Percentiles rank a stretch among this genome's conserved stretches.
These are phyloP conservation scores for Mycosphaerella sp. DNA, from an alignment of 2,329 filamentous ascomycete genomes.

Conservation along the genomic window DNA sequence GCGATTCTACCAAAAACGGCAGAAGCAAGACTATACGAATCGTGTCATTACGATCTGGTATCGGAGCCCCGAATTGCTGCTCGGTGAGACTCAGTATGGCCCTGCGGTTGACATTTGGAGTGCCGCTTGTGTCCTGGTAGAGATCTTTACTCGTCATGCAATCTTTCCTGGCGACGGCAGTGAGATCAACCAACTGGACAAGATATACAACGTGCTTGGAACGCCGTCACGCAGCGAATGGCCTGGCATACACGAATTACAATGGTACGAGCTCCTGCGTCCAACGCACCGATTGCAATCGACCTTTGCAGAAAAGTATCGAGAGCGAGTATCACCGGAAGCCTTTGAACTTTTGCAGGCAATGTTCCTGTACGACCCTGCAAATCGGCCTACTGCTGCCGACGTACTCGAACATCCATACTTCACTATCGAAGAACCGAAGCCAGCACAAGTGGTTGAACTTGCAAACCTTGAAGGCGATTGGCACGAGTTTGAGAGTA, in stretches of 20 bases:
- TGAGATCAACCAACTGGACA: slow-evolving; percentile 93
- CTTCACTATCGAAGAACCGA: slow-evolving; percentile 75
- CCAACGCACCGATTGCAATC: slow-evolving; percentile 66
- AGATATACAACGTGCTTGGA: slow-evolving; percentile 88
- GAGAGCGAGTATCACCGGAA: slow-evolving; percentile 65
- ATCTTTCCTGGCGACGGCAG: slow-evolving; percentile 94
- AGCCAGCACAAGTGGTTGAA: slow-evolving; percentile 71
- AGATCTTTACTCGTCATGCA: slow-evolving; percentile 89
- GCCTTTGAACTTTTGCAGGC: slow-evolving; percentile 74
- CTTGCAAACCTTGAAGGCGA: slow-evolving; percentile 79
- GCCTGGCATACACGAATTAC: slow-evolving; percentile 87
- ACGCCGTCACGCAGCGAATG: slow-evolving; percentile 80
- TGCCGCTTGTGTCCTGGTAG: slow-evolving; percentile 90
- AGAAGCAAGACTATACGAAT: slow-evolving; percentile 93
- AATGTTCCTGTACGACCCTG: slow-evolving; percentile 88
- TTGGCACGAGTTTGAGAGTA: slow-evolving; percentile 99
- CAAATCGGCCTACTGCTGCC: slow-evolving; percentile 71
- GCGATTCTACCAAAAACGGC: slow-evolving; percentile 89
- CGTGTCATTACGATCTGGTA: slow-evolving; percentile 99
- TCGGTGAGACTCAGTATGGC: slow-evolving; percentile 85
- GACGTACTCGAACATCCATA: slow-evolving; percentile 83
- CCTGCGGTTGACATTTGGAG: slow-evolving; percentile 94
- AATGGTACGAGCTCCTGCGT: slow-evolving; percentile 90
- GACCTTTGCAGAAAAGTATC: slow-evolving; percentile 77
- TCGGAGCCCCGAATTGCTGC: slow-evolving; percentile 77